Evolutionary conservation across 495 filamentous ascomycete genomes (phyloP), one percentile per base, ranked within the genome.

Genomic region (Penicillium mononematosum): DNA sequence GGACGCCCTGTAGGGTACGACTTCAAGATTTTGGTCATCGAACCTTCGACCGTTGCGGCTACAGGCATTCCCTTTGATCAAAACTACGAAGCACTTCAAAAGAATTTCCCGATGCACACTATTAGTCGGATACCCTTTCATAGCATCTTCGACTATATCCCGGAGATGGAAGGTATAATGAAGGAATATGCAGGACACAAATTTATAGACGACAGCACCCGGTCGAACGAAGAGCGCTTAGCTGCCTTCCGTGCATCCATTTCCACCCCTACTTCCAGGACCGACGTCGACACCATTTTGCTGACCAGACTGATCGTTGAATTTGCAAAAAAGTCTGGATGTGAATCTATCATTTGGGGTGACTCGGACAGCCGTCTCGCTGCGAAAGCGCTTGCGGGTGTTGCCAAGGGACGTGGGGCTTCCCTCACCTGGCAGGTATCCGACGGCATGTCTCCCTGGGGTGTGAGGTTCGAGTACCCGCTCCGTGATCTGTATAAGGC

Each of bases 371-470:
- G 90, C 8, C 81, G 87, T 11, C 81, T 98, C 22, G 93, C 94
- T 4, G 89, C 93, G 61, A 88, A 88, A 60, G 89, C 90, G 4
- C 84, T 98, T 3, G 78, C 90, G 1, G 89, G 92, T 68, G 89
- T 91, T 4, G 91, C 95, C 6, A 96, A 97, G 72, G 94, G 94
- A 0, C 81, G 94, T 4, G 94, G 92, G 0, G 88, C 87, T 56
- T 81, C 87, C 12, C 64, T 98, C 39, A 91, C 91, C 0, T 91
- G 88, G 87, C 83, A 87, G 62, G 81, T 91, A 7, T 82, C 84
- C 12, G 94, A 98, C 68, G 89, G 89, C 4, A 67, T 67, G 58
- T 87, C 78, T 43, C 84, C 75, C 9, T 86, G 73, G 70, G 88
- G 81, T 36, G 65, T 83, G 52, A 72, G 71, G 34, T 85, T 81